Evolutionary conservation across 495 filamentous ascomycete species (phyloP), one percentile per base, ranked within the genome.

Genomic region (Penicillium tannophilum): DNA sequence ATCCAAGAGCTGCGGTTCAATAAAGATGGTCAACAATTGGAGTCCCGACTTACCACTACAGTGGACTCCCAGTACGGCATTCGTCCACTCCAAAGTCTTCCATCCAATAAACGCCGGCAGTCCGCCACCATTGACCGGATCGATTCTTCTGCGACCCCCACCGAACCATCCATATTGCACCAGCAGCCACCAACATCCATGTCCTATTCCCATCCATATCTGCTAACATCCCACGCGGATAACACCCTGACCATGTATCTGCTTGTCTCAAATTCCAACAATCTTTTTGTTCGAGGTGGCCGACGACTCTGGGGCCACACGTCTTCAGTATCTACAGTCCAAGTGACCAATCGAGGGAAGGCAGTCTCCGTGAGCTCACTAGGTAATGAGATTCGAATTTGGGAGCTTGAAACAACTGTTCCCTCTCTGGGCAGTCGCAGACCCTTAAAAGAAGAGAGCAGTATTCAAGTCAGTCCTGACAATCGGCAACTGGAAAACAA

Each of bases 241-340:
- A 98, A 98, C 65, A 98, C 94, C 0, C 78, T 98, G 52, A 90
- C 92, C 0, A 80, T 97, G 58, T 91, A 94, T 63, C 80, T 96
- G 39, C 89, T 93, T 63, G 91, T 83, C 39, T 96, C 92, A 2
- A 89, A 82, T 8, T 74, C 84, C 4, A 74, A 82, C 0, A 74
- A 78, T 1, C 79, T 97, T 8, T 84, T 80, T 16, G 88, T 98
- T 43, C 86, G 88, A 23, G 76, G 84, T 1, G 92, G 91, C 16
- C 90, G 84, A 48, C 81, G 89, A 24, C 82, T 98, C 9, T 97
- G 90, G 89, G 94, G 94, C 17, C 94, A 98, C 64, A 98, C 94
- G 0, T 96, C 93, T 1, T 90, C 91, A 1, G 90, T 98, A 14
- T 89, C 88, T 41, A 85, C 88, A 12, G 93, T 90, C 24, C 87